A percentile compares a stretch with the other conserved stretches of the same genome.
These are phyloP conservation scores for Lycium ferocissimum DNA, from an alignment of 257 asterid species.

Conservation along the genomic window DNA sequence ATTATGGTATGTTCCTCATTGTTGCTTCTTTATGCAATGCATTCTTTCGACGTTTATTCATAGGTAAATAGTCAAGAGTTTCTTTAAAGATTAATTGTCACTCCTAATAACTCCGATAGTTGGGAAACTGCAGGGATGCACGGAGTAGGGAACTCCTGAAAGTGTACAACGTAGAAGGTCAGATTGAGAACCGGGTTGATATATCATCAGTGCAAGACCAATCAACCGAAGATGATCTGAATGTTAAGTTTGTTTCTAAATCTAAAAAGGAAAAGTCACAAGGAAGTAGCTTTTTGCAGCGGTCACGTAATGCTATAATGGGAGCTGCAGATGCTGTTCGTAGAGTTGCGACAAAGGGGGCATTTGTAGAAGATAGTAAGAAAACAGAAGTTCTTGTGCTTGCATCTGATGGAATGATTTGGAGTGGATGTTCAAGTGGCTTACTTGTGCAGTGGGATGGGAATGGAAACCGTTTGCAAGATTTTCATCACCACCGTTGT, in stretches of 20 bases:
- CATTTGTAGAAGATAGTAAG: conserved; percentile 72
- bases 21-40: conserved; percentile 20
- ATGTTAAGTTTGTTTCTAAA: conserved; percentile 70
- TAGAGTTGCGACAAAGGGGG: conserved; percentile 84
- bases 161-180: conserved; percentile 87
- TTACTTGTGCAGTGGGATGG: conserved; percentile 93
- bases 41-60: neutral
- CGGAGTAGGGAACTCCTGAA: conserved; percentile 85
- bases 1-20: conserved; percentile 60
- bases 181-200: conserved; percentile 78
- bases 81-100: conserved; percentile 20
- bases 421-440: conserved; percentile 93
- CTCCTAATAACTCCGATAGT: conserved; percentile 31
- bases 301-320: conserved; percentile 90
- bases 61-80: conserved; percentile 7
- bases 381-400: conserved; percentile 80
- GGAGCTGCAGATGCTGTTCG: conserved; percentile 99
- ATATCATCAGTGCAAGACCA: conserved; percentile 71
- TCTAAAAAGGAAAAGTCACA: conserved; percentile 91
- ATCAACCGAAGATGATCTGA: conserved; percentile 74
- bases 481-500: conserved; percentile 75
- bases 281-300: conserved; percentile 71
- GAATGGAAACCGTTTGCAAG: conserved; percentile 83
- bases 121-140: conserved; percentile 75
- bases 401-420: conserved; percentile 80